A percentile compares a stretch with the other conserved stretches of the same genome.
Conservation (phyloP, 768 basidiomycete species). For the Podaxis sp. region DNA sequence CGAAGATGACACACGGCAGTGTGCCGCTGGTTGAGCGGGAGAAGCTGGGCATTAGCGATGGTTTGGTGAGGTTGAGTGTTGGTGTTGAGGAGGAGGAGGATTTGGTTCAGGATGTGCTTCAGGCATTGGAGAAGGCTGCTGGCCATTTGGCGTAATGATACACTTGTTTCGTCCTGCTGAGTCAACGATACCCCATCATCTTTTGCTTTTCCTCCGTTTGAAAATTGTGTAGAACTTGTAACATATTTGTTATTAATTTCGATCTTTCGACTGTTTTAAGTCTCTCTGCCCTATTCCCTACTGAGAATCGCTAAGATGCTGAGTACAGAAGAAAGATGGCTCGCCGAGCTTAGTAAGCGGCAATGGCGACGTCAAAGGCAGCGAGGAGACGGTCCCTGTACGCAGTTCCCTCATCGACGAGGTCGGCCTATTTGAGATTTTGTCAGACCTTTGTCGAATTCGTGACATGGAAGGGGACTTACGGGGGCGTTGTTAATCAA, state of each 20-base stretch:
- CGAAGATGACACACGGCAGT: conserved; percentile 85
- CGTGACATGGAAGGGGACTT: not conserved
- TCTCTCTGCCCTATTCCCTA: not conserved
- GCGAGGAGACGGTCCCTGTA: conserved; percentile 20
- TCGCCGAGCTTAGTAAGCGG: conserved; percentile 19
- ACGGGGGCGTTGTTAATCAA: conserved; percentile 25
- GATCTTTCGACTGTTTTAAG: not conserved
- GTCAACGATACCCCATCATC: conserved; percentile 1
- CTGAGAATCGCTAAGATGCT: too few species aligned
- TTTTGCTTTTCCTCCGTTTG: not conserved
- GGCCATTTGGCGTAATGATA: conserved; percentile 2
- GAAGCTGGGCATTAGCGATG: conserved; percentile 72
- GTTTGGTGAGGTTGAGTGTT: conserved; percentile 77
- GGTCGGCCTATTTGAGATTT: conserved; percentile 20
- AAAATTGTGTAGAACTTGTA: not conserved
- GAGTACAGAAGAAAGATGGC: not conserved
- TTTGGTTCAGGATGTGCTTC: conserved; percentile 67
- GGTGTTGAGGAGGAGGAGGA: conserved; percentile 90
- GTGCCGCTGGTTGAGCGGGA: conserved; percentile 69
- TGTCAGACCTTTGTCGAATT: not conserved
- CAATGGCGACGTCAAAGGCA: conserved; percentile 28
- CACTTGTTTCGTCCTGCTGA: not conserved
- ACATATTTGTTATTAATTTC: not conserved
- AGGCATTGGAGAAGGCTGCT: conserved; percentile 54
- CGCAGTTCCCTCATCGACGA: conserved; percentile 19